Percentiles rank a stretch among this genome's conserved stretches.
Conservation (phyloP, 2,329 filamentous ascomycete species). For the Microdochium nivale region DNA sequence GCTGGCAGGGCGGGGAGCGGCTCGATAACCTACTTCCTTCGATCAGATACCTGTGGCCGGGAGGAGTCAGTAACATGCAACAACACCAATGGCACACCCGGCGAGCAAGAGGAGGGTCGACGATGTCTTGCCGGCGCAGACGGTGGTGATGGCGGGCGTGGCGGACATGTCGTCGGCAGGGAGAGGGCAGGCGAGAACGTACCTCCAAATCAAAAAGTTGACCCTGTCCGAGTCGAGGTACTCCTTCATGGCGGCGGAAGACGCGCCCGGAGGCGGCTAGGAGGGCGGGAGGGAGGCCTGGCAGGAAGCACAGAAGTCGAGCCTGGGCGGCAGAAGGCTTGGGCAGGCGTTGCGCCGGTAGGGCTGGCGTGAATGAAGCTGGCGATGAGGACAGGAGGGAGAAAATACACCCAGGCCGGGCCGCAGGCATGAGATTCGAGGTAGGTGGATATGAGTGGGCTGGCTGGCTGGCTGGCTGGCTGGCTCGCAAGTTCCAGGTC, state of each 20-base stretch:
- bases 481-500: too few species aligned
- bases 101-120: neutral
- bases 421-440: neutral
- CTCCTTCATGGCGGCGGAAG: constrained; percentile 47
- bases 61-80: neutral
- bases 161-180: constrained; percentile 11
- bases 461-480: too few species aligned
- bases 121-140: neutral
- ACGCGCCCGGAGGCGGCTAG: too few species aligned
- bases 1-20: neutral
- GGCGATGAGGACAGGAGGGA: neutral
- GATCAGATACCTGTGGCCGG: constrained; percentile 43
- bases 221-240: constrained; percentile 57
- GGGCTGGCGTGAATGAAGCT: neutral
- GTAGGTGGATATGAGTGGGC: too few species aligned
- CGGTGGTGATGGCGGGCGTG: constrained; percentile 7
- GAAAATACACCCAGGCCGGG: neutral
- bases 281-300: too few species aligned
- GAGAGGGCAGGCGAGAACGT: constrained; percentile 29
- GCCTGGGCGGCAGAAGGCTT: neutral
- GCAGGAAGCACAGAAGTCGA: neutral
- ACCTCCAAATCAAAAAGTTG: constrained; percentile 67
- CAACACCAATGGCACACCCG: constrained; percentile 2
- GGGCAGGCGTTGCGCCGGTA: neutral
- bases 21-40: constrained; percentile 50